A percentile compares a stretch with the other conserved stretches of the same genome.
Conservation (phyloP, 441 rosid genomes). For the Breynia disticha region DNA sequence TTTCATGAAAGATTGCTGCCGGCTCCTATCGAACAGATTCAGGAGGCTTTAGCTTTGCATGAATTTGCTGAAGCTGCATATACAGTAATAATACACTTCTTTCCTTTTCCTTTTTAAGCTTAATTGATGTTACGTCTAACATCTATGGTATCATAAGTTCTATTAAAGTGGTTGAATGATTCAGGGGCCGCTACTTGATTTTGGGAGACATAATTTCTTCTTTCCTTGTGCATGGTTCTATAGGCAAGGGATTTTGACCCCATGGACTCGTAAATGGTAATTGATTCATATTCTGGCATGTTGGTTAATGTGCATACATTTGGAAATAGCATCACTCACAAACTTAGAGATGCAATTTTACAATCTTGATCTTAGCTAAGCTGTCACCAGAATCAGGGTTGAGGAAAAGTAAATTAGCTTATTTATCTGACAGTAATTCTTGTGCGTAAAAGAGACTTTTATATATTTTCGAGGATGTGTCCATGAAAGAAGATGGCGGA, state of each 20-base stretch:
- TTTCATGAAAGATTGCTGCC: conserved; percentile 34
- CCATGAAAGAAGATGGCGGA: no score
- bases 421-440: no score
- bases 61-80: conserved; percentile 93
- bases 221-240: conserved; percentile 81
- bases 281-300: conserved; percentile 8
- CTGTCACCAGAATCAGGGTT: no score
- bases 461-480: no score
- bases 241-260: conserved; percentile 75
- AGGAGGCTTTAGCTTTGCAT: conserved; percentile 59
- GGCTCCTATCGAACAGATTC: conserved; percentile 56
- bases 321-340: no score
- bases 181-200: conserved; percentile 88
- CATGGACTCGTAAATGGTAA: conserved; percentile 83
- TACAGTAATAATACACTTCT: conserved; percentile 34
- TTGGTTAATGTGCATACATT: no score
- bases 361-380: no score
- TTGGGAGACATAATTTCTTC: conserved; percentile 68
- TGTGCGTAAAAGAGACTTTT: no score
- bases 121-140: background rate
- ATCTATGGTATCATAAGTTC: background rate
- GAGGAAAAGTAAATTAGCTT: no score
- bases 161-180: conserved; percentile 14
- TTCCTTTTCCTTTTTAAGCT: background rate
- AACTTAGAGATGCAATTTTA: no score